phyloP scores from a whole-genome alignment of 257 asterid genomes.

The Agastache rugosa region DNA sequence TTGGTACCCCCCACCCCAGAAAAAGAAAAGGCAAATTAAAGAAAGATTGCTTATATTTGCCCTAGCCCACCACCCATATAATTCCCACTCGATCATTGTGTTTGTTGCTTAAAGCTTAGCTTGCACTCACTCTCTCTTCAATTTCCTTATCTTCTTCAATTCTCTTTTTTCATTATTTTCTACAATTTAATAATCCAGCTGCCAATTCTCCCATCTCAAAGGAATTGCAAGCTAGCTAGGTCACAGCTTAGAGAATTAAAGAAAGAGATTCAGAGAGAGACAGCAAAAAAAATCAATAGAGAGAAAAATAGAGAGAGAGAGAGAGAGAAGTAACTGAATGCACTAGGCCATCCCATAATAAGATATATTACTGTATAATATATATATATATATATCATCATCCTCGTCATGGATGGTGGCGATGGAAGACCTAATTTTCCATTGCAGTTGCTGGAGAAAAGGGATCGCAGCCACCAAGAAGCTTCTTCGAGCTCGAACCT shows the following conservation, averaged over 20 bases:
- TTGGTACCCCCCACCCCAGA: conserved; percentile 1
- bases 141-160: conserved; percentile 16
- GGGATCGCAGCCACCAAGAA: conserved; percentile 33
- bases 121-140: conserved; percentile 48
- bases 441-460: conserved; percentile 57
- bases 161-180: conserved; percentile 25
- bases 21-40: conserved; percentile 31
- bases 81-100: conserved; percentile 66
- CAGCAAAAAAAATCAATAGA: too few relatives aligned
- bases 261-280: not conserved
- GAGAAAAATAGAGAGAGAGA: not conserved
- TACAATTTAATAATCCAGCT: conserved; percentile 29
- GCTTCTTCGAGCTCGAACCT: conserved; percentile 32
- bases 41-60: conserved; percentile 35
- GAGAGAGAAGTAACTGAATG: not conserved
- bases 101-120: conserved; percentile 80
- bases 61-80: conserved; percentile 61
- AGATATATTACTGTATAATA: conserved; percentile 3
- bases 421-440: conserved; percentile 56
- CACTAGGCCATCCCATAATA: too few relatives aligned
- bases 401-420: conserved; percentile 52
- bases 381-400: too few relatives aligned
- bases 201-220: conserved; percentile 41
- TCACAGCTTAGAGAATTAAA: conserved; percentile 4
- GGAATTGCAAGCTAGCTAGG: conserved; percentile 40